Percentiles rank a stretch among this genome's conserved stretches.
phyloP scores from a whole-genome alignment of 2,329 filamentous ascomycete genomes.

The Arthrobotrys pseudoclavata region DNA sequence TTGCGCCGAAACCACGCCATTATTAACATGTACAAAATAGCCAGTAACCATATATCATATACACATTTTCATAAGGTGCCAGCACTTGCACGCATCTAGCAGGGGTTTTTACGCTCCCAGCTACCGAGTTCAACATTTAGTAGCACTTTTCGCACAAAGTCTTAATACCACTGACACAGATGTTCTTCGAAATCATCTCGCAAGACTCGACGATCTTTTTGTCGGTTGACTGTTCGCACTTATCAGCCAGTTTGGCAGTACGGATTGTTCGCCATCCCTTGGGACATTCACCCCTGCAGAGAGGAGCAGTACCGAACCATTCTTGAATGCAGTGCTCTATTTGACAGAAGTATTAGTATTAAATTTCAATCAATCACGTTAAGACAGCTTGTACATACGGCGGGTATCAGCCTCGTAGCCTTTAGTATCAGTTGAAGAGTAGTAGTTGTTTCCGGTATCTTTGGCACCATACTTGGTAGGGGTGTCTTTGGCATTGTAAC shows the following conservation, averaged over 20 bases:
- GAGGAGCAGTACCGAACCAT: constrained; percentile 59
- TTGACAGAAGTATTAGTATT: constrained; percentile 26
- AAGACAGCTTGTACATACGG: constrained; percentile 9
- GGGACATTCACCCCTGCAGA: constrained; percentile 48
- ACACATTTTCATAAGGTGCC: background rate
- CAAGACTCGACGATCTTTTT: constrained; percentile 38
- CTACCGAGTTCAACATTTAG: constrained; percentile 6
- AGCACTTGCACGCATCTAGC: background rate
- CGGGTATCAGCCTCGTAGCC: constrained; percentile 6
- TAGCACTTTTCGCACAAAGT: constrained; percentile 53
- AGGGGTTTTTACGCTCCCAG: background rate
- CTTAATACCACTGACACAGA: constrained; percentile 42
- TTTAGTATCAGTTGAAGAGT: background rate
- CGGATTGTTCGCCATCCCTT: constrained; percentile 45
- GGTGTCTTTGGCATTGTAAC: constrained; percentile 5
- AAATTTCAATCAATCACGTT: background rate
- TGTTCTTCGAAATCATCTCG: constrained; percentile 24
- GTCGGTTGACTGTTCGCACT: constrained; percentile 31
- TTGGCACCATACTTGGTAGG: background rate
- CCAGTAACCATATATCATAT: background rate
- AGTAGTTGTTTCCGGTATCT: background rate
- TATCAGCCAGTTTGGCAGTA: constrained; percentile 10
- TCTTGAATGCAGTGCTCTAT: constrained; percentile 56
- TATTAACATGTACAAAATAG: background rate
- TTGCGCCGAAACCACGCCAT: background rate